A percentile compares a stretch with the other conserved stretches of the same genome.
phyloP scores from a whole-genome alignment of 345 rosid genomes.

The Salix exigua region DNA sequence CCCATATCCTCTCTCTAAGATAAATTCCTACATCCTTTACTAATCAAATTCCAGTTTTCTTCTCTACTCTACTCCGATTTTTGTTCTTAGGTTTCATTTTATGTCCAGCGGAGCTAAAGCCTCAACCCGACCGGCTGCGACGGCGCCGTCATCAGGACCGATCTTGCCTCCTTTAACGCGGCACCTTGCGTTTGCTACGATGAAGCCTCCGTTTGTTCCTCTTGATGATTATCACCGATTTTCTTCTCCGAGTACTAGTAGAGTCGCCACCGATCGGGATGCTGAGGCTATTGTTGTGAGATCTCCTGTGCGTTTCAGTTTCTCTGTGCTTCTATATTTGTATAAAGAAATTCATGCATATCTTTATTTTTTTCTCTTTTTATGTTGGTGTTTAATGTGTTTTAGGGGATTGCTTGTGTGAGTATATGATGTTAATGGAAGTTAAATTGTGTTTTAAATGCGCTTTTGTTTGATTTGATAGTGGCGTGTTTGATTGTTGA shows the following conservation, averaged over 20 bases:
- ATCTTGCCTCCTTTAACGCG: constrained; percentile 68
- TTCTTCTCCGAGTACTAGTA: constrained; percentile 25
- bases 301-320: constrained; percentile 61
- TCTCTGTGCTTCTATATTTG: background rate
- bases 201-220: constrained; percentile 66
- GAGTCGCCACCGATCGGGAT: constrained; percentile 44
- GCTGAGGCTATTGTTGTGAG: constrained; percentile 60
- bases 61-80: background rate
- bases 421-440: background rate
- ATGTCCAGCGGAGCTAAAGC: constrained; percentile 61
- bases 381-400: background rate
- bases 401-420: background rate
- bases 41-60: background rate
- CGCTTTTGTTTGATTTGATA: background rate
- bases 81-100: background rate
- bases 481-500: constrained; percentile 5
- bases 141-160: constrained; percentile 25
- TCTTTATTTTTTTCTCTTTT: background rate
- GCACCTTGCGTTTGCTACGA: constrained; percentile 66
- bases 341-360: background rate
- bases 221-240: constrained; percentile 72
- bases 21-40: background rate
- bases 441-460: background rate
- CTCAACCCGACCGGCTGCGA: constrained; percentile 31
- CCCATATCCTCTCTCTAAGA: background rate